These are phyloP conservation scores for Vigna unguiculata DNA, from an alignment of 306 rosid genomes.

Conservation along the genomic window DNA sequence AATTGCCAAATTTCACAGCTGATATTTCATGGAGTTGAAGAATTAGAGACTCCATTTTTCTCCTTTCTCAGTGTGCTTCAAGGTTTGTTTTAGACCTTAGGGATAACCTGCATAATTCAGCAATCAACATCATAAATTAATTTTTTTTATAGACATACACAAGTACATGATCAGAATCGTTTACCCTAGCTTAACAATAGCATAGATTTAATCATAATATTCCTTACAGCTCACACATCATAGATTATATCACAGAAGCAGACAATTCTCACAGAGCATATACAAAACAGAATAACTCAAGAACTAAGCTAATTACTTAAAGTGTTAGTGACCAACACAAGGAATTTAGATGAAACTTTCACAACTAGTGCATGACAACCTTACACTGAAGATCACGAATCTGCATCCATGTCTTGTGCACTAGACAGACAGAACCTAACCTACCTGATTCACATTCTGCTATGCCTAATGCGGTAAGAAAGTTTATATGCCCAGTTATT, in stretches of 20 bases:
- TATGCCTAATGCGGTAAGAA: conserved; percentile 17
- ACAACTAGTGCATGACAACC: conserved; percentile 21
- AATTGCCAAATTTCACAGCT: conserved; percentile 91
- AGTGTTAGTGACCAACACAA: neutral
- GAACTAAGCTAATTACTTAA: neutral
- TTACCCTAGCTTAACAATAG: conserved; percentile 15
- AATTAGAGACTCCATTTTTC: conserved; percentile 71
- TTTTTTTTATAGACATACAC: neutral
- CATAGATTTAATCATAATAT: conserved; percentile 16
- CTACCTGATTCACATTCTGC: conserved; percentile 2
- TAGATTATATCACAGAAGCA: conserved; percentile 23
- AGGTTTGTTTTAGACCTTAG: conserved; percentile 18
- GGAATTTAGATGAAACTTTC: neutral
- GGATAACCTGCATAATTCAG: conserved; percentile 31
- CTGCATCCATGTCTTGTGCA: conserved; percentile 2
- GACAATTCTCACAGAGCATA: conserved; percentile 22
- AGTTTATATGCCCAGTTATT: neutral
- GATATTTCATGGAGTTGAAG: conserved; percentile 89
- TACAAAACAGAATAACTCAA: neutral
- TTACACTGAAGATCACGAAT: conserved; percentile 2
- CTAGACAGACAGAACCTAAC: conserved; percentile 4
- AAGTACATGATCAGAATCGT: conserved; percentile 5
- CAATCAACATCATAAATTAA: conserved; percentile 31
- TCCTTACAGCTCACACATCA: conserved; percentile 20
- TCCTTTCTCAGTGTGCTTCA: conserved; percentile 4